These are phyloP conservation scores for Bryoglossum gracile DNA, from an alignment of 495 filamentous ascomycete species.

Conservation along the genomic window DNA sequence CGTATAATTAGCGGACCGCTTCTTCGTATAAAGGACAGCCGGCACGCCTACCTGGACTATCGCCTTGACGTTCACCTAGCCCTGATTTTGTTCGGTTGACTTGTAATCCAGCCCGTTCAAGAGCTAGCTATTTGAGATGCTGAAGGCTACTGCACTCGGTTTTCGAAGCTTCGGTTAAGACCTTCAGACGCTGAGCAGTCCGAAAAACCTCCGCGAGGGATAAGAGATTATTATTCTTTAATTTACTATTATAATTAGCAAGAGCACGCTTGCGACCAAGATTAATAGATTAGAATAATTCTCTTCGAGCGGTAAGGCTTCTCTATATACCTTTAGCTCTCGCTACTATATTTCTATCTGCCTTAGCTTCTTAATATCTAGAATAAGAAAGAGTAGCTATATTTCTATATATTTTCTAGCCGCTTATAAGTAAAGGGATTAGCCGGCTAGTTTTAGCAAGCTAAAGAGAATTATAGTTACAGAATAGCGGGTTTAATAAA, in stretches of 20 bases:
- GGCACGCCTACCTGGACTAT: constrained; percentile 9
- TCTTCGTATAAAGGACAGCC: constrained; percentile 12
- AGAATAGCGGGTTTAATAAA: constrained; percentile 6
- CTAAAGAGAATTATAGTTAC: constrained; percentile 11
- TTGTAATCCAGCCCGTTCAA: constrained; percentile 4
- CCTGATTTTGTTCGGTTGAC: constrained; percentile 11
- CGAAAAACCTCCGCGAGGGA: constrained; percentile 13
- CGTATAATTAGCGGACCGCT: constrained; percentile 14
- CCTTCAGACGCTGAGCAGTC: constrained; percentile 13
- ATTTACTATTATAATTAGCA: constrained; percentile 3
- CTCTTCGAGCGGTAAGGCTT: not conserved
- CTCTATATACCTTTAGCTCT: constrained; percentile 11
- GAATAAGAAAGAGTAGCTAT: too few species aligned
- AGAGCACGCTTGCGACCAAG: constrained; percentile 7
- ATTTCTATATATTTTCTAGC: constrained; percentile 14
- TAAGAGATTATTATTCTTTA: constrained; percentile 7
- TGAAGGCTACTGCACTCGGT: constrained; percentile 10
- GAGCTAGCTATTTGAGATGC: constrained; percentile 20
- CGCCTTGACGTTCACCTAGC: constrained; percentile 7
- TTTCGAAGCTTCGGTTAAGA: constrained; percentile 13
- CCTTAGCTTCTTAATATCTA: not conserved
- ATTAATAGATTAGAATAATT: constrained; percentile 13
- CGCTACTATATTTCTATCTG: constrained; percentile 8
- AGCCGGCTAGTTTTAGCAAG: constrained; percentile 10
- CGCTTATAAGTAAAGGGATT: constrained; percentile 7